Evolutionary conservation across 208 protist species (phyloP), one percentile per base, ranked within the genome.

Genomic region (Crithidia sp.): DNA sequence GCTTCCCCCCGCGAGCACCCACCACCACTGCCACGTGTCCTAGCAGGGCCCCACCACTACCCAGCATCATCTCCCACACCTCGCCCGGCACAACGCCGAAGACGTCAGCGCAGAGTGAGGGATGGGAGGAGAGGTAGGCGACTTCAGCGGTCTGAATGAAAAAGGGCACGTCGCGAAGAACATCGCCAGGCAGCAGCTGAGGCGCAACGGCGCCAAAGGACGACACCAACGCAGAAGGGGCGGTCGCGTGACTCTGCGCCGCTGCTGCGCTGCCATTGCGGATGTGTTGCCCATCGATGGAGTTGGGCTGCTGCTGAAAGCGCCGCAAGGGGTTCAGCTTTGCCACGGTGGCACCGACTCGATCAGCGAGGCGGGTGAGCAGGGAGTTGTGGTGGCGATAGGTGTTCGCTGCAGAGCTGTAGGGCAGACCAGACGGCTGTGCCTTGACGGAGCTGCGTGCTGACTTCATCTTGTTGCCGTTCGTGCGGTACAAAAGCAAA

Each of bases 101-200:
- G 2, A 91, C 77, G 7, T 81, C 78, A 0, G 86, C 83, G 67
- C 85, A 90, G 2, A 93, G 66, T 13, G 43, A 68, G 0, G 82
- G 78, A 55, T 93, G 88, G 0, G 89, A 93, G 12, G 86, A 91
- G 68, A 95, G 93, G 79, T 83, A 94, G 36, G 40, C 56, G 43
- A 95, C 85, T 49, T 86, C 82, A 0, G 77, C 65, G 3, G 74
- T 63, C 41, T 85, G 71, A 0, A 81, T 75, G 76, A 84, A 85
- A 67, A 89, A 96, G 36, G 92, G 81, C 19, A 91, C 61, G 54
- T 93, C 89, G 4, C 92, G 87, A 12, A 96, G 28, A 10, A 90
- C 71, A 28, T 88, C 88, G 41, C 91, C 88, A 1, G 81, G 81
- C 9, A 53, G 52, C 19, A 90, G 79, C 9, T 52, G 57, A 6